Evolutionary conservation across 768 basidiomycete genomes (phyloP).

Genomic region (Pisolithus tinctorius): DNA sequence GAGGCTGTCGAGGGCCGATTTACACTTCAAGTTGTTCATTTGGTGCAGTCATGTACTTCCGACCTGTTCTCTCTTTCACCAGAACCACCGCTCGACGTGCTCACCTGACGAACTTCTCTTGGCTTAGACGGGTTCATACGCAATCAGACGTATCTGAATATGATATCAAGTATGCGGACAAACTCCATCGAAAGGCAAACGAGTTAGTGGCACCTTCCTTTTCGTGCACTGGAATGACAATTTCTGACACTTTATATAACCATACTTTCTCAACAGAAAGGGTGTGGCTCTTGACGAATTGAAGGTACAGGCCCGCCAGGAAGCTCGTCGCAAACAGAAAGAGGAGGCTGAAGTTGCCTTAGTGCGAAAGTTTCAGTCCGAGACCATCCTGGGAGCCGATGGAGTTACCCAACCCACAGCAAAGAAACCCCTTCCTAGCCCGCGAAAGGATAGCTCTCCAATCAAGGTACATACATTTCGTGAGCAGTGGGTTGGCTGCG

Average conservation of each 20-base stretch:
- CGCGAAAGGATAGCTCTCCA: slow-evolving; percentile 60
- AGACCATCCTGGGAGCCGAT: slow-evolving; percentile 5
- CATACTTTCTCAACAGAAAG: slow-evolving; percentile 26
- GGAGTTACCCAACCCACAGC: slow-evolving; percentile 4
- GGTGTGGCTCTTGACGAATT: slow-evolving; percentile 37
- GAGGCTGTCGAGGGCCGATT: not conserved
- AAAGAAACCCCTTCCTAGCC: slow-evolving; percentile 5
- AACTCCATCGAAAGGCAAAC: slow-evolving; percentile 54
- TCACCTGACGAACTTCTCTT: not conserved
- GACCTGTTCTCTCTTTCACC: not conserved
- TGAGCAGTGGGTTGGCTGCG: no score
- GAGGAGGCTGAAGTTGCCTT: slow-evolving; percentile 12
- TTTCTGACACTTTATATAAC: slow-evolving; percentile 12
- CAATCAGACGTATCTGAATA: slow-evolving; percentile 13
- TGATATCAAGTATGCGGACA: slow-evolving; percentile 34
- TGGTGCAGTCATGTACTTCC: not conserved
- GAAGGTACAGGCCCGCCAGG: slow-evolving; percentile 22
- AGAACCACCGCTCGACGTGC: not conserved
- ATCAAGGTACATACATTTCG: slow-evolving; percentile 43
- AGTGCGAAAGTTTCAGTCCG: slow-evolving; percentile 10
- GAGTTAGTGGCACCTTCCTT: slow-evolving; percentile 42
- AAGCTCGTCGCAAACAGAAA: slow-evolving; percentile 27
- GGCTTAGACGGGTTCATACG: slow-evolving; percentile 12
- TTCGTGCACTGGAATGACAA: slow-evolving; percentile 4
- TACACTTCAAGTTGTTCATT: not conserved